Base-by-base conservation (phyloP, 2,329 filamentous ascomycete genomes). In the Ilyonectria destructans region DNA sequence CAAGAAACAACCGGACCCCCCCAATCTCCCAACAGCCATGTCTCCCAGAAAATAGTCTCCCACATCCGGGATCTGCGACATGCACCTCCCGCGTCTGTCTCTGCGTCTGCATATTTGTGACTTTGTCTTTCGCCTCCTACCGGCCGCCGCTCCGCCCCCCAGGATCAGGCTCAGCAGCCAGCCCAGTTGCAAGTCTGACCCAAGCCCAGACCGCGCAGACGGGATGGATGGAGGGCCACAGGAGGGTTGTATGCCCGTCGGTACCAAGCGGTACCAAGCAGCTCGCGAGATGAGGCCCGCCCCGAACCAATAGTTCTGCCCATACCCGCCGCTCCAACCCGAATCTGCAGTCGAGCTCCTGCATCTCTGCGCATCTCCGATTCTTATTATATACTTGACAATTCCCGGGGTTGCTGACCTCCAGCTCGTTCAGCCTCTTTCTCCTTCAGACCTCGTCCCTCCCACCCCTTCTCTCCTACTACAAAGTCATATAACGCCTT, bases 211-310 rank as follows among this genome's bases (percentile, higher is more conserved):
- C 70, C 65, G 67, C 52, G 46, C 57, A 67, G 23, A 45, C 51
- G 65, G 65, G 40, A 62, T 67, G 58, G 58, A 67, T 48, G 46
- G 49, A 52, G 49, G 17, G n/a, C 49, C 15, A 12, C 33, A 19
- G n/a, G n/a, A 54, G 29, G 51, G 51, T 54, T 54, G 51, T 31
- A 35, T 35, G 49, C 23, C 58, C 48, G 61, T 68, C 69, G 63
- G 63, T 69, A 71, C 66, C 71, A 71, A 69, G 56, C 48, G 65
- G 45, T 69, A 71, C 66, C 69, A 71, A 69, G 58, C 43, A 68
- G 45, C 69, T 71, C 63, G 69, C 65, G 68, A 73, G 73, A 73
- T 75, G 73, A 75, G 73, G 73, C 73, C 73, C 71, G 70, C 73
- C 61, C 70, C 33, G 54, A 60, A 71, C 68, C 65, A 75, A 74